These are phyloP conservation scores for Penicillium expansum DNA, from an alignment of 2,329 filamentous ascomycete species.

Conservation along the genomic window DNA sequence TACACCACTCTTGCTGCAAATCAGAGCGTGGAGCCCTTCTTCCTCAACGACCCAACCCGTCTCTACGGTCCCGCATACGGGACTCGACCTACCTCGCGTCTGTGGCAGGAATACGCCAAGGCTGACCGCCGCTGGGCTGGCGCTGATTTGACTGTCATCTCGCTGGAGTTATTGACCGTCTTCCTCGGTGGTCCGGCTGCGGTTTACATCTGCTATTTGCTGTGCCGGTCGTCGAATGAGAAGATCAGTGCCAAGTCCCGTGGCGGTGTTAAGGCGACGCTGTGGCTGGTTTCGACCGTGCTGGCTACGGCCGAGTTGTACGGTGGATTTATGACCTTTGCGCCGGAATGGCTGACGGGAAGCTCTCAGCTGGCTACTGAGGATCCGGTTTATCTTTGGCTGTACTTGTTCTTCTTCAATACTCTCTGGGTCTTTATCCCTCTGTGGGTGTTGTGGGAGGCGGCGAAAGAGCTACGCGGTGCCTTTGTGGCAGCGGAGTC, in stretches of 20 bases:
- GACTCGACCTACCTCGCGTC: slow-evolving; percentile 49
- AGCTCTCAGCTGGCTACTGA: slow-evolving; percentile 56
- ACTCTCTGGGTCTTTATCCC: slow-evolving; percentile 61
- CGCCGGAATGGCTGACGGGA: slow-evolving; percentile 62
- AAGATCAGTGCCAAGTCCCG: slow-evolving; percentile 17
- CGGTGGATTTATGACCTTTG: slow-evolving; percentile 64
- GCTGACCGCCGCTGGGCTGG: slow-evolving; percentile 61
- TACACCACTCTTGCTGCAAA: slow-evolving; percentile 48
- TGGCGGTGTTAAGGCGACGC: slow-evolving; percentile 33
- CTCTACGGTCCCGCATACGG: slow-evolving; percentile 61
- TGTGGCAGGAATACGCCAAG: slow-evolving; percentile 67
- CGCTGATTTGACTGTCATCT: slow-evolving; percentile 58
- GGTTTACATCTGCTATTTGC: slow-evolving; percentile 55
- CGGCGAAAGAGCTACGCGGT: slow-evolving; percentile 45
- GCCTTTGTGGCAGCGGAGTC: slow-evolving; percentile 36
- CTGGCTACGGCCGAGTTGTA: slow-evolving; percentile 64
- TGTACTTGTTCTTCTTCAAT: slow-evolving; percentile 65
- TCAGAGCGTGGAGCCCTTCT: slow-evolving; percentile 42
- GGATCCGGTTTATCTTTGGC: slow-evolving; percentile 62
- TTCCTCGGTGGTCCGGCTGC: slow-evolving; percentile 58
- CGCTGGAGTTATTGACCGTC: slow-evolving; percentile 61
- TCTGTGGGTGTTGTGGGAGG: slow-evolving; percentile 56
- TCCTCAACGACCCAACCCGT: slow-evolving; percentile 54
- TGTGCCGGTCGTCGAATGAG: slow-evolving; percentile 36
- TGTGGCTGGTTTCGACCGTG: slow-evolving; percentile 58